Percentiles rank a stretch among this genome's conserved stretches.
Evolutionary conservation across 805 yeast genomes (phyloP).

Genomic region (Cyberlindnera lachancei): DNA sequence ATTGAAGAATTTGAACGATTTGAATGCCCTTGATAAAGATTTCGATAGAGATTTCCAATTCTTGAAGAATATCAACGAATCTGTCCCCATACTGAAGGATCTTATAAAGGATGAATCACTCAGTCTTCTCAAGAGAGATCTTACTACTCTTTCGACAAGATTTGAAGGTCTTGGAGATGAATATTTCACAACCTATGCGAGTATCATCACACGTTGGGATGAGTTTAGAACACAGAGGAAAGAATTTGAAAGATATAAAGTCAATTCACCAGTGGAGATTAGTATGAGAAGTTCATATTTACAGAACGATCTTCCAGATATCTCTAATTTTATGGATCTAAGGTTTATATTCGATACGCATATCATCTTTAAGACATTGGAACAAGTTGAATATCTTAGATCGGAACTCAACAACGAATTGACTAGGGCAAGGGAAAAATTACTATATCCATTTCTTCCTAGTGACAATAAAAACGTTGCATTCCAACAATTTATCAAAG

Average conservation of each 20-base stretch:
- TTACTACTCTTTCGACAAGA: slow-evolving; percentile 41
- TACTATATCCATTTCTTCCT: slow-evolving; percentile 57
- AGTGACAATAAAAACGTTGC: slow-evolving; percentile 30
- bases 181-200: slow-evolving; percentile 44
- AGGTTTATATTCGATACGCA: slow-evolving; percentile 78
- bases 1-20: slow-evolving; percentile 69
- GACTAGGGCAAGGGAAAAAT: slow-evolving; percentile 57
- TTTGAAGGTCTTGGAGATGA: slow-evolving; percentile 46
- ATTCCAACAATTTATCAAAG: slow-evolving; percentile 22
- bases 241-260: slow-evolving; percentile 47
- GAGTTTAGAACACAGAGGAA: slow-evolving; percentile 35
- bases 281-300: slow-evolving; percentile 56
- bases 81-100: slow-evolving; percentile 68
- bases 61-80: slow-evolving; percentile 60
- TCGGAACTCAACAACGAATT: slow-evolving; percentile 65
- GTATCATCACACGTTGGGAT: slow-evolving; percentile 57
- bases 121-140: slow-evolving; percentile 56
- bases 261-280: slow-evolving; percentile 81
- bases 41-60: slow-evolving; percentile 68
- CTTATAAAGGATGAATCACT: slow-evolving; percentile 71
- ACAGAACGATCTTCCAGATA: slow-evolving; percentile 30
- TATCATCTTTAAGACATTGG: slow-evolving; percentile 70
- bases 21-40: slow-evolving; percentile 63
- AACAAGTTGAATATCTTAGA: slow-evolving; percentile 53
- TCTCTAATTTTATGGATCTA: slow-evolving; percentile 41